A percentile compares a stretch with the other conserved stretches of the same genome.
Conservation (phyloP, 306 rosid genomes). For the apple (Malus domestica) region DNA sequence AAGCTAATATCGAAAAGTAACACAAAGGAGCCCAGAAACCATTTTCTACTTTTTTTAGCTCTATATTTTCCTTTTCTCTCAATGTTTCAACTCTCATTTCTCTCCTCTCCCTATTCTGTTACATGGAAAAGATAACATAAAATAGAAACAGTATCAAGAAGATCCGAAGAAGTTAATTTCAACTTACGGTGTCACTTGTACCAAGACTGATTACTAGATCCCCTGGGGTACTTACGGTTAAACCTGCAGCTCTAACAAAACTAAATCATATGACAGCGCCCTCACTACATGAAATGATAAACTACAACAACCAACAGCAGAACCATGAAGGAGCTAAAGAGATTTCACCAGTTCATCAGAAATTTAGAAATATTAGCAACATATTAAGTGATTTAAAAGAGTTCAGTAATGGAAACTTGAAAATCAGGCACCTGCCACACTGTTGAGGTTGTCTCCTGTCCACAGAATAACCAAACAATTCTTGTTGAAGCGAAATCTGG, state of each 20-base stretch:
- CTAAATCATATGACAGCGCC: background rate
- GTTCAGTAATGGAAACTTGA: background rate
- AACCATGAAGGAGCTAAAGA: background rate
- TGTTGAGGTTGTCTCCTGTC: conserved; percentile 99
- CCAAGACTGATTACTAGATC: conserved; percentile 96
- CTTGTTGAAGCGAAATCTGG: conserved; percentile 64
- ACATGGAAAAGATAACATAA: background rate
- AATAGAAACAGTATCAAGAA: background rate
- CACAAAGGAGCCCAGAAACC: background rate
- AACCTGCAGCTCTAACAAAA: conserved; percentile 44
- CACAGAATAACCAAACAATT: conserved; percentile 76
- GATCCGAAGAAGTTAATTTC: conserved; percentile 5
- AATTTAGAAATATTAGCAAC: background rate
- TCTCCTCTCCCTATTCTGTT: background rate
- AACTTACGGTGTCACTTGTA: conserved; percentile 92
- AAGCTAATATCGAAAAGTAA: background rate
- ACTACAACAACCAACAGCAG: background rate
- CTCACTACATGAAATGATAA: background rate
- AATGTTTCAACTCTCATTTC: background rate
- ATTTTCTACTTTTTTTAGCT: background rate
- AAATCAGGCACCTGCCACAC: conserved; percentile 71
- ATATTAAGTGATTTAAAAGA: background rate
- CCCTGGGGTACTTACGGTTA: conserved; percentile 86
- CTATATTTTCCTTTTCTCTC: background rate
- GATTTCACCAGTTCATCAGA: background rate